Evolutionary conservation across 2,329 filamentous ascomycete genomes (phyloP).

Genomic region (Nemania serpens): DNA sequence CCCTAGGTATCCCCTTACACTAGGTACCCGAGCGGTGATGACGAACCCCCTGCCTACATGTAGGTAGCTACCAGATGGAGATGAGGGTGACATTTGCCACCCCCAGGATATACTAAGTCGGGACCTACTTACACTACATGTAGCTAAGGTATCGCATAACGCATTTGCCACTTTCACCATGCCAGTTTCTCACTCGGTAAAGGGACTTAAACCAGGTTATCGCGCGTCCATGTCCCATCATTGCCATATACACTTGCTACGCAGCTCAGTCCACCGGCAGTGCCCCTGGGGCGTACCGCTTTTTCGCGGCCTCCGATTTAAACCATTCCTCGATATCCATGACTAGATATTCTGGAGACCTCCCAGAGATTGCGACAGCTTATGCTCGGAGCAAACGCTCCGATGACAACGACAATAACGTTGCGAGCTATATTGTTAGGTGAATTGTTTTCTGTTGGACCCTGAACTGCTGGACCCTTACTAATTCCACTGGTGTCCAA

Average conservation of each 20-base stretch:
- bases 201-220: background rate
- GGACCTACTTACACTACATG: no score
- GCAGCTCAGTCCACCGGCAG: no score
- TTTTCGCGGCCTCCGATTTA: background rate
- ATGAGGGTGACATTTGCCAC: no score
- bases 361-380: background rate
- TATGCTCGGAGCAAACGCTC: conserved; percentile 19
- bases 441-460: conserved; percentile 5
- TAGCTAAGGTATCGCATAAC: background rate
- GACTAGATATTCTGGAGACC: background rate
- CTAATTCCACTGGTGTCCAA: conserved; percentile 5
- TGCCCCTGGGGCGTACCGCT: background rate
- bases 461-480: conserved; percentile 4
- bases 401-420: background rate
- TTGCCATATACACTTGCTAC: conserved; percentile 1
- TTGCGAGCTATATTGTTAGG: conserved; percentile 10
- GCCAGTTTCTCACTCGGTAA: conserved; percentile 4
- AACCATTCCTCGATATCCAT: background rate
- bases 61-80: background rate
- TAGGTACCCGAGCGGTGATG: background rate
- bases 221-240: conserved; percentile 23
- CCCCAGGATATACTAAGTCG: no score
- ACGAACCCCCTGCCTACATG: background rate
- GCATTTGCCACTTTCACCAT: conserved; percentile 20
- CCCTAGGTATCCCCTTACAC: no score